Evolutionary conservation across 768 basidiomycete species (phyloP).

Genomic region (Rhodotorula babjevae): DNA sequence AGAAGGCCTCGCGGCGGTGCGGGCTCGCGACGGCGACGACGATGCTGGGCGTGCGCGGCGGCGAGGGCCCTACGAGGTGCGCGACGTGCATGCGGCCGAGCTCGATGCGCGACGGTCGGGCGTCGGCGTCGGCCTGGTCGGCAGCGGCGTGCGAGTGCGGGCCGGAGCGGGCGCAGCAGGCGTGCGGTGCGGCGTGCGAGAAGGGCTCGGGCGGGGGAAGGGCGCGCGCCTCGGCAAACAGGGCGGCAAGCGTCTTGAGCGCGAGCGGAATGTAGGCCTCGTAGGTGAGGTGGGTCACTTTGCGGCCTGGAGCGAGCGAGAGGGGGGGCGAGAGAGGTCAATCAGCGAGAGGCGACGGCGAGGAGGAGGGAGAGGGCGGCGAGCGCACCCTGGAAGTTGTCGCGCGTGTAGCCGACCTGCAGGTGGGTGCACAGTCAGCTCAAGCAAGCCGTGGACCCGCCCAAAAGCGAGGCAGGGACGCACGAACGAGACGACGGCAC

Average conservation of each 20-base stretch:
- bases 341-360: not conserved
- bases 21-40: slow-evolving; percentile 79
- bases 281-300: slow-evolving; percentile 41
- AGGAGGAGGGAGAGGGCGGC: not conserved
- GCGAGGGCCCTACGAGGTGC: slow-evolving; percentile 72
- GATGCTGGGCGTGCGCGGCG: slow-evolving; percentile 74
- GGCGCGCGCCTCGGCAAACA: slow-evolving; percentile 35
- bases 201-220: slow-evolving; percentile 20
- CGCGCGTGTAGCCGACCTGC: slow-evolving; percentile 69
- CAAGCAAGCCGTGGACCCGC: fast-evolving
- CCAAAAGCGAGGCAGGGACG: not conserved
- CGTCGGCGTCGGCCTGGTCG: not conserved
- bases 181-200: slow-evolving; percentile 4
- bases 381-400: slow-evolving; percentile 68
- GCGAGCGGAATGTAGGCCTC: slow-evolving; percentile 43
- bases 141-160: not conserved
- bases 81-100: slow-evolving; percentile 62
- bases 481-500: slow-evolving; percentile 67
- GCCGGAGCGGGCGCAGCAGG: slow-evolving; percentile 2
- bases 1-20: slow-evolving; percentile 75
- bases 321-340: too few species aligned
- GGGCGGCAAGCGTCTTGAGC: slow-evolving; percentile 37
- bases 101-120: slow-evolving; percentile 6
- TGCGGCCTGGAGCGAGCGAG: slow-evolving; percentile 33
- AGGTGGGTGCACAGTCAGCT: not conserved